A percentile compares a stretch with the other conserved stretches of the same genome.
Evolutionary conservation across 2,329 filamentous ascomycete species (phyloP).

Genomic region (Fusarium paranaense): DNA sequence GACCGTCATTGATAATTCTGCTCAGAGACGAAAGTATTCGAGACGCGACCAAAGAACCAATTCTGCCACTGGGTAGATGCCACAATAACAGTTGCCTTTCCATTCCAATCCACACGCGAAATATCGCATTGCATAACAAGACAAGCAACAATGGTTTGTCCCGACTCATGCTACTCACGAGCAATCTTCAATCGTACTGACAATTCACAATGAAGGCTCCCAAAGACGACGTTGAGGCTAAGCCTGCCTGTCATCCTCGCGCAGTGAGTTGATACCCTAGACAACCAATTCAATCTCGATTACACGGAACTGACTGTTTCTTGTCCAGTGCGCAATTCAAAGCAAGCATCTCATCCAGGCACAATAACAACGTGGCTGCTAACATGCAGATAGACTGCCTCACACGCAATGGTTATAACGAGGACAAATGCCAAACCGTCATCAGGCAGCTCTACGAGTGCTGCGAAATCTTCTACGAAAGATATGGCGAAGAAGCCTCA

Average conservation of each 20-base stretch:
- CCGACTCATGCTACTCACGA: too few relatives aligned
- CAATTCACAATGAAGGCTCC: slow-evolving; percentile 46
- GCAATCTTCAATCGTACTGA: slow-evolving; percentile 8
- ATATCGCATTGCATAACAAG: background rate
- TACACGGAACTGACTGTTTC: slow-evolving; percentile 11
- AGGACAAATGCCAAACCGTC: slow-evolving; percentile 81
- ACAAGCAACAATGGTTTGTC: slow-evolving; percentile 19
- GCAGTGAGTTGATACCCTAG: slow-evolving; percentile 69
- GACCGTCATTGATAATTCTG: background rate
- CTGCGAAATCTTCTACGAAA: slow-evolving; percentile 88
- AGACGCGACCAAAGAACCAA: background rate
- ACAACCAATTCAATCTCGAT: background rate
- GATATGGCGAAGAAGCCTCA: slow-evolving; percentile 79
- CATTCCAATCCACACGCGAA: background rate
- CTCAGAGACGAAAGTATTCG: background rate
- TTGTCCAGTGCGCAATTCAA: slow-evolving; percentile 85
- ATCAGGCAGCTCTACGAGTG: slow-evolving; percentile 93
- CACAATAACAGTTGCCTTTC: background rate
- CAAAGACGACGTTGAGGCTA: slow-evolving; percentile 77
- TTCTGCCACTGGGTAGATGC: background rate
- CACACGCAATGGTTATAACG: slow-evolving; percentile 84
- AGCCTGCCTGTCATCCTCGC: slow-evolving; percentile 86
- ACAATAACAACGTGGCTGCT: background rate
- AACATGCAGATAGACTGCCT: slow-evolving; percentile 75
- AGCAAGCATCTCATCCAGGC: slow-evolving; percentile 59